These are phyloP conservation scores for Botrytis pseudocinerea DNA, from an alignment of 2,329 filamentous ascomycete species.

Conservation along the genomic window DNA sequence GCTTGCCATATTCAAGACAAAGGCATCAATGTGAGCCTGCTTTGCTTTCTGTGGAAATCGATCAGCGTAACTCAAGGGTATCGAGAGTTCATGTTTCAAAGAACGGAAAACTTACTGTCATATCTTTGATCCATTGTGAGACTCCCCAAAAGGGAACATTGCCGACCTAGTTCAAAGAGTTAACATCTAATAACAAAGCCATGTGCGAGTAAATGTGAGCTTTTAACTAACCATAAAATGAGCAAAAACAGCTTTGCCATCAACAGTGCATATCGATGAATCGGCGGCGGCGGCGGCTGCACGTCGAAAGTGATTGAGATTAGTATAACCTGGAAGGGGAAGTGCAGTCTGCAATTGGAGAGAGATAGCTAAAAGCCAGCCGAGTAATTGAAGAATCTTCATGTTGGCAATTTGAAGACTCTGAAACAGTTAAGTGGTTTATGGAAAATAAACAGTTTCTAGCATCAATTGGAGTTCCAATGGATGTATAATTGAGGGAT, in stretches of 20 bases:
- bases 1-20: background rate
- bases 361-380: background rate
- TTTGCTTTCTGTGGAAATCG: background rate
- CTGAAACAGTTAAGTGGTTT: background rate
- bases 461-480: background rate
- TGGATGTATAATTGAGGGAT: background rate
- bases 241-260: constrained; percentile 6
- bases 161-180: background rate
- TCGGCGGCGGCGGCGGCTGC: background rate
- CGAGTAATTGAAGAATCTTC: background rate
- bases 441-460: background rate
- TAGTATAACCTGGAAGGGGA: background rate
- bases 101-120: background rate
- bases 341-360: background rate
- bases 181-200: background rate
- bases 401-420: background rate
- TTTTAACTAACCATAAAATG: constrained; percentile 7
- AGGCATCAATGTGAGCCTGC: background rate
- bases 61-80: background rate
- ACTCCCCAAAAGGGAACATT: background rate
- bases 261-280: background rate
- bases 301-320: background rate
- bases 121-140: background rate
- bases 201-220: background rate
- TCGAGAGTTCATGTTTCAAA: background rate